These are phyloP conservation scores for Cicer judaicum DNA, from an alignment of 306 rosid species.

Conservation along the genomic window DNA sequence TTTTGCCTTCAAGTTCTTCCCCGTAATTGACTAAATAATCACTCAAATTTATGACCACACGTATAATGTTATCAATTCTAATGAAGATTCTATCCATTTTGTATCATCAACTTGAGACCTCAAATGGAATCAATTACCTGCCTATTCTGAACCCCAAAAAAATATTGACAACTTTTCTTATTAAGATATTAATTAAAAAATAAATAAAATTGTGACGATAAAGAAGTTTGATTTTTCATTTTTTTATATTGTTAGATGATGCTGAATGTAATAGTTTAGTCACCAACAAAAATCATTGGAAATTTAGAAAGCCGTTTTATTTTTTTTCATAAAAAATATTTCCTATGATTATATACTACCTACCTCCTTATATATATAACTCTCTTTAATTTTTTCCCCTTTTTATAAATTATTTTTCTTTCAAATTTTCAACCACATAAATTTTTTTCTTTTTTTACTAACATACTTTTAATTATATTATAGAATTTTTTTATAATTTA, in stretches of 20 bases:
- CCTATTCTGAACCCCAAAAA: not conserved
- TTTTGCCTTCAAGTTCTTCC: constrained; percentile 14
- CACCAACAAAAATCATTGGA: not conserved
- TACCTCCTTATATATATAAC: no score
- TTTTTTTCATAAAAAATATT: no score
- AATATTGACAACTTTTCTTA: no score
- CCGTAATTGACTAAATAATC: constrained; percentile 21
- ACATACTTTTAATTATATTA: no score
- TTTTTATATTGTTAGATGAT: not conserved
- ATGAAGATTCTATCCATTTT: not conserved
- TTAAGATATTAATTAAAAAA: not conserved
- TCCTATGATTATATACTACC: no score
- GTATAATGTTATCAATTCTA: not conserved
- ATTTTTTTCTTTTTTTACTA: no score
- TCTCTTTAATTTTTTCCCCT: no score
- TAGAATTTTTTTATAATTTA: no score
- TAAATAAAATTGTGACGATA: not conserved
- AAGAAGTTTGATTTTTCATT: no score
- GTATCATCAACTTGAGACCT: not conserved
- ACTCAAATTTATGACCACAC: not conserved
- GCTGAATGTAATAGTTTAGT: not conserved
- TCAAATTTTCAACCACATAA: no score
- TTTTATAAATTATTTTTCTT: no score
- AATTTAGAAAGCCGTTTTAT: not conserved
- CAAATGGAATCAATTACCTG: not conserved